phyloP scores from a whole-genome alignment of 139 green algal genomes.

The Coelastrella sp. region DNA sequence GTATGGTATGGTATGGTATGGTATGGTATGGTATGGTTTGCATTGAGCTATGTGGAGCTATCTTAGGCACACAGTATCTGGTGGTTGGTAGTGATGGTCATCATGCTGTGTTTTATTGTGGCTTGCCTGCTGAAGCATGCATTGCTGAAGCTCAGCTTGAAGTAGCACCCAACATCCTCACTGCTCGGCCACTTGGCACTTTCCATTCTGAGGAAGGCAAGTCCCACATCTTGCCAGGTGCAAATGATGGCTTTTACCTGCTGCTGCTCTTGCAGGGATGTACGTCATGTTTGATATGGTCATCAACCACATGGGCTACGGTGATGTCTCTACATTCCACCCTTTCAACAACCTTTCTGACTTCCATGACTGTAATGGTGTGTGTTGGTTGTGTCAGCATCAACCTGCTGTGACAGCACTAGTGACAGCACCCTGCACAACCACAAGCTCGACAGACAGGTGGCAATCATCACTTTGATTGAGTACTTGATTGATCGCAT shows the following conservation, averaged over 20 bases:
- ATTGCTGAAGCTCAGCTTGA: neutral
- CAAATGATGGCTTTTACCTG: too few species aligned
- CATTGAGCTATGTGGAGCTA: slow-evolving; percentile 29
- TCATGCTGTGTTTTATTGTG: slow-evolving; percentile 27
- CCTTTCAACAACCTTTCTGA: slow-evolving; percentile 30
- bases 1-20: too few species aligned
- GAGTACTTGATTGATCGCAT: too few species aligned
- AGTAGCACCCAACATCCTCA: neutral
- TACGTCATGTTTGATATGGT: slow-evolving; percentile 55
- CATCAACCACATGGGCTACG: slow-evolving; percentile 58
- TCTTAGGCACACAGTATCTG: neutral
- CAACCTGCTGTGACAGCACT: neutral
- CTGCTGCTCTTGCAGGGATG: neutral
- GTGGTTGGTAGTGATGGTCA: slow-evolving; percentile 22
- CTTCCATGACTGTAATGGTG: slow-evolving; percentile 44
- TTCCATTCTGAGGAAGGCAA: too few species aligned
- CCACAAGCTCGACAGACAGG: neutral
- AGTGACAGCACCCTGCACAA: neutral
- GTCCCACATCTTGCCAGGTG: too few species aligned
- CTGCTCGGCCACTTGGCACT: neutral
- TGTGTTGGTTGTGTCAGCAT: neutral
- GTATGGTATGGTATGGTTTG: too few species aligned
- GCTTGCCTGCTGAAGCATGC: neutral
- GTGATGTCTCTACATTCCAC: slow-evolving; percentile 15
- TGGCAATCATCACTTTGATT: neutral